A percentile compares a stretch with the other conserved stretches of the same genome.
Conservation (phyloP, 2,329 filamentous ascomycete genomes). For the Lasiodiplodia theobromae region DNA sequence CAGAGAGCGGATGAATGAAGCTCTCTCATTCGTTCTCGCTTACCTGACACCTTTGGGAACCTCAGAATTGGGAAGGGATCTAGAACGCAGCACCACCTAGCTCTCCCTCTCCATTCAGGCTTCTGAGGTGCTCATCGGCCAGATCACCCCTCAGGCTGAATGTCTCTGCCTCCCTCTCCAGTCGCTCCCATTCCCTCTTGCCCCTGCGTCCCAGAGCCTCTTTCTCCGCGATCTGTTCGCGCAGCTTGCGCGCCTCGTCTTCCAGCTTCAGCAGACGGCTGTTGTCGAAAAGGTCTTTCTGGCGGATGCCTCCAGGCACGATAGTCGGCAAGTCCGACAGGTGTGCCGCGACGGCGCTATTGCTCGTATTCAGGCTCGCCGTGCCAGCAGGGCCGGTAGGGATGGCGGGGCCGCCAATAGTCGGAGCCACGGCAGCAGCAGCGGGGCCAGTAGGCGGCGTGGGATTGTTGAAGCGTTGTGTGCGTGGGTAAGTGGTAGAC, state of each 20-base stretch:
- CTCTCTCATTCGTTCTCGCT: neutral
- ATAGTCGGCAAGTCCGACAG: slow-evolving; percentile 54
- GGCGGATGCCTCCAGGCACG: slow-evolving; percentile 50
- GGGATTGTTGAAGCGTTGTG: slow-evolving; percentile 50
- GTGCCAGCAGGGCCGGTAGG: slow-evolving; percentile 27
- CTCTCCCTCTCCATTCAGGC: slow-evolving; percentile 49
- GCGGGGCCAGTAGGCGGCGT: slow-evolving; percentile 28
- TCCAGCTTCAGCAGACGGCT: slow-evolving; percentile 54
- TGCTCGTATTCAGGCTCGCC: slow-evolving; percentile 30
- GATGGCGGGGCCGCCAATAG: slow-evolving; percentile 31
- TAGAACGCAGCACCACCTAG: slow-evolving; percentile 47
- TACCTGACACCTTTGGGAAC: neutral
- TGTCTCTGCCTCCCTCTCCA: slow-evolving; percentile 53
- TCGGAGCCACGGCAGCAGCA: slow-evolving; percentile 18
- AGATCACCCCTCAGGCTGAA: slow-evolving; percentile 55
- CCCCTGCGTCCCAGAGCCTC: slow-evolving; percentile 52
- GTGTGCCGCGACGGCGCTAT: slow-evolving; percentile 38
- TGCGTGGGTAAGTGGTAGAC: slow-evolving; percentile 55
- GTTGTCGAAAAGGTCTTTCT: slow-evolving; percentile 52
- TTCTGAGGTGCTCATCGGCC: slow-evolving; percentile 55
- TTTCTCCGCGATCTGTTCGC: slow-evolving; percentile 55
- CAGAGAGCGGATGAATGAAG: neutral
- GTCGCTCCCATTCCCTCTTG: slow-evolving; percentile 54
- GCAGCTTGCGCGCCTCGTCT: slow-evolving; percentile 55
- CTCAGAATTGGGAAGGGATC: neutral